phyloP scores from a whole-genome alignment of 2,329 filamentous ascomycete species.

The Pestalotiopsis sp. region DNA sequence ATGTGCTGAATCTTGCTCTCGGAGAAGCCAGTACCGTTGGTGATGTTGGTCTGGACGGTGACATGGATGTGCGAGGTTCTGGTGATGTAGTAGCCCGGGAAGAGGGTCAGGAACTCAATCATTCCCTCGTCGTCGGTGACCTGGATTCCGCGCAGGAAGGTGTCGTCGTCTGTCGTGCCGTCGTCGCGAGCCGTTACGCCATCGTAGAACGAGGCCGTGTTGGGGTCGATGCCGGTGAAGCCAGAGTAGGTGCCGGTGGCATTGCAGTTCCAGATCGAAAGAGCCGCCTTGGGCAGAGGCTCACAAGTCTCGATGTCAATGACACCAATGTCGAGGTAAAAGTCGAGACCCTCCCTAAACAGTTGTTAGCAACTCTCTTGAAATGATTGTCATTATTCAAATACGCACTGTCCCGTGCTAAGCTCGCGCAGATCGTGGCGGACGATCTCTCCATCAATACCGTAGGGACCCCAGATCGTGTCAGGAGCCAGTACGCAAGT shows the following conservation, averaged over 20 bases:
- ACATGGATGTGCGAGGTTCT: conserved; percentile 9
- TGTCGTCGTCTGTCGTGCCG: conserved; percentile 10
- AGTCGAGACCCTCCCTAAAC: background rate
- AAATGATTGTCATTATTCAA: background rate
- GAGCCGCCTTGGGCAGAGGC: conserved; percentile 3
- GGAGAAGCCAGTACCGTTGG: conserved; percentile 7
- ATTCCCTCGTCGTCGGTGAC: conserved; percentile 9
- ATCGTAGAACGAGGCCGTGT: background rate
- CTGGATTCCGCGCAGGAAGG: conserved; percentile 11
- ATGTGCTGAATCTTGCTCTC: conserved; percentile 7
- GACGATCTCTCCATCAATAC: conserved; percentile 10
- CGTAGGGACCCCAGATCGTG: conserved; percentile 8
- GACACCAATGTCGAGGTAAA: conserved; percentile 11
- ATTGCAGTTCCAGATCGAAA: conserved; percentile 9
- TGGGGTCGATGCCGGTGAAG: conserved; percentile 8
- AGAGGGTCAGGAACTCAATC: conserved; percentile 6
- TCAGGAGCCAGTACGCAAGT: conserved; percentile 11
- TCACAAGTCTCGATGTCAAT: conserved; percentile 11
- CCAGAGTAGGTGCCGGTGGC: conserved; percentile 10
- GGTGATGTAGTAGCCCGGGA: conserved; percentile 8
- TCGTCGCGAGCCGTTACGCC: background rate
- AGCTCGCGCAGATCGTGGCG: conserved; percentile 9
- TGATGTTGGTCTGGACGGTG: conserved; percentile 8
- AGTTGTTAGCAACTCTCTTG: background rate
- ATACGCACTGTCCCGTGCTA: background rate